Evolutionary conservation across 345 rosid genomes (phyloP), one percentile per base, ranked within the genome.

Genomic region (Eucalyptus viminalis): DNA sequence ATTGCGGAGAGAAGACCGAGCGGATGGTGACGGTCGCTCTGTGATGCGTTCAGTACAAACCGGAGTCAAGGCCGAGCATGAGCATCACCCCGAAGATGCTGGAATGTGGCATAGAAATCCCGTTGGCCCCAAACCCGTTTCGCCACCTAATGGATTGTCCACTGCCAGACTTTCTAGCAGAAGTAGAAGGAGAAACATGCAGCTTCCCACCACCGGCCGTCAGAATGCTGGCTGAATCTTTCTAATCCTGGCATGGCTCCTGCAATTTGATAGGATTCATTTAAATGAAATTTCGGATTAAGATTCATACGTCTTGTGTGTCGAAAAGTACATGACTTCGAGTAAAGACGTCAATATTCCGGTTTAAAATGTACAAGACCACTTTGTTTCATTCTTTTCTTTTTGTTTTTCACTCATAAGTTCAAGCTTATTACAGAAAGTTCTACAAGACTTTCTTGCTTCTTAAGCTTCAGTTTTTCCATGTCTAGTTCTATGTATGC

Each of bases 61-160:
- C 90, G 1, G 91, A 89, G 25, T 43, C 37, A 14, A 90, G 93
- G 90, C 90, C 90, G 49, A 27, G 13, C 24, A 92, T 89, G 89
- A 72, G 86, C 49, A 47, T 37, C 62, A 76, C 49, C 56, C 87
- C 72, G 58, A 92, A 92, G 49, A 89, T 92, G 90, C 49, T 89
- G 86, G 90, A 90, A 86, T 86, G 89, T 11, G 80, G 53, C 9
- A 45, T 90, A n/a, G 90, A 90, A 47, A 88, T 89, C 34, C 86
- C 80, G 4, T 4, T 47, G 15, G 83, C 72, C 9, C 6, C n/a
- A 25, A 80, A 51, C 25, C 91, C 90, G 14, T 90, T 92, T 62
- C 47, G 13, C 60, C 69, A 87, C 86, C 62, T 87, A 83, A 62
- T 62, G 53, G 53, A 53, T 22, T 65, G 22, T 40, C 40, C 80